Conservation (phyloP, 1,139 yeast genomes). For the Taphrina sp. region DNA sequence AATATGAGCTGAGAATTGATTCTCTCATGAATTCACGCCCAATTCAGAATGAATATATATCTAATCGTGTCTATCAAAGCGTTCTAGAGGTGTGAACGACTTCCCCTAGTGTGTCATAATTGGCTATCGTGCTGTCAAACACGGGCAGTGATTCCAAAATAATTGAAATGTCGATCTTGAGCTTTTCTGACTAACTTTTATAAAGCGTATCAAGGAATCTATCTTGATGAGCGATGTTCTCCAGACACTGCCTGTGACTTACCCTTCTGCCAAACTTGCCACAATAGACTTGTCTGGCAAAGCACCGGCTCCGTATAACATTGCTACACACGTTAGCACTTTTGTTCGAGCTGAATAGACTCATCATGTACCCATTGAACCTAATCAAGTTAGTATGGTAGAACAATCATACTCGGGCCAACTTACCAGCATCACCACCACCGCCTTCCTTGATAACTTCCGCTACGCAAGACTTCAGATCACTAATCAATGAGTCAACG, state of each 20-base stretch:
- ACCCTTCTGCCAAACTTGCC: conserved; percentile 30
- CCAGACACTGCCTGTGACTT: background rate
- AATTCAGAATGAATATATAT: too few relatives aligned
- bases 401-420: too few relatives aligned
- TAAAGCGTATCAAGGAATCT: conserved; percentile 30
- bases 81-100: too few relatives aligned
- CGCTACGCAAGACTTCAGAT: conserved; percentile 53
- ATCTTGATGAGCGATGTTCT: background rate
- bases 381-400: background rate
- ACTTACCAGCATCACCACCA: conserved; percentile 30
- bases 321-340: conserved; percentile 15
- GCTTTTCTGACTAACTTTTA: too few relatives aligned
- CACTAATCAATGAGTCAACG: conserved; percentile 60
- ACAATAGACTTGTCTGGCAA: conserved; percentile 32
- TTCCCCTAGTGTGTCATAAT: too few relatives aligned
- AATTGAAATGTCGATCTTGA: too few relatives aligned
- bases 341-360: background rate
- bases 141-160: too few relatives aligned
- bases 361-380: conserved; percentile 4
- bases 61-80: too few relatives aligned
- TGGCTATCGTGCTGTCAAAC: too few relatives aligned
- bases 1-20: too few relatives aligned
- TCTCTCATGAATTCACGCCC: too few relatives aligned
- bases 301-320: conserved; percentile 30
- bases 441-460: conserved; percentile 43